Percentiles rank a stretch among this genome's conserved stretches.
phyloP scores from a whole-genome alignment of 257 asterid genomes.

The Coffea eugenioides region DNA sequence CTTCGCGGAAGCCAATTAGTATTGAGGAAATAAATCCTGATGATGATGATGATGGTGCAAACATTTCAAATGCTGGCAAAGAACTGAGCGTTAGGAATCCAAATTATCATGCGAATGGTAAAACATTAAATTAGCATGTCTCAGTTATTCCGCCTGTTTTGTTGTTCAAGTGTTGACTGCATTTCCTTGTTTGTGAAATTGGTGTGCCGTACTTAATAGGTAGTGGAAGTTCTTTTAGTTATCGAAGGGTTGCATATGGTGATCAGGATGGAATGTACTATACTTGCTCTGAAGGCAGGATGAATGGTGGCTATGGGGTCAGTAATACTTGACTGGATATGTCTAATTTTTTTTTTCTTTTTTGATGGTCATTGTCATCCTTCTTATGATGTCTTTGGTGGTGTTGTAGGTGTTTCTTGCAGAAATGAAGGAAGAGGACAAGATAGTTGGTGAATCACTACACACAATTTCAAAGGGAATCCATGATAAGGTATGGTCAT shows the following conservation, averaged over 20 bases:
- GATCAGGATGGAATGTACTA: conserved; percentile 59
- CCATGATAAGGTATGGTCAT: conserved; percentile 47
- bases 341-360: neutral
- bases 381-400: conserved; percentile 1
- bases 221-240: conserved; percentile 39
- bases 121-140: neutral
- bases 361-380: neutral
- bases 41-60: conserved; percentile 30
- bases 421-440: conserved; percentile 79
- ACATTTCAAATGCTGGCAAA: conserved; percentile 36
- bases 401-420: conserved; percentile 51
- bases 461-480: conserved; percentile 79
- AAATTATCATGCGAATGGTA: conserved; percentile 35
- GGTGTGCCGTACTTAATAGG: conserved; percentile 35
- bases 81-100: conserved; percentile 40
- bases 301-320: conserved; percentile 78
- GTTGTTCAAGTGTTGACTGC: neutral
- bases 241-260: conserved; percentile 60
- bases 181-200: conserved; percentile 1
- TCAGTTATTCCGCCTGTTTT: neutral
- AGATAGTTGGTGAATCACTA: conserved; percentile 57
- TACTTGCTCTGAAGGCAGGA: conserved; percentile 57
- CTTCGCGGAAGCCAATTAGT: conserved; percentile 41
- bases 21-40: conserved; percentile 68
- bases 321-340: conserved; percentile 22